Base-by-base conservation (phyloP, 805 yeast species). In the Saitoella complicata region DNA sequence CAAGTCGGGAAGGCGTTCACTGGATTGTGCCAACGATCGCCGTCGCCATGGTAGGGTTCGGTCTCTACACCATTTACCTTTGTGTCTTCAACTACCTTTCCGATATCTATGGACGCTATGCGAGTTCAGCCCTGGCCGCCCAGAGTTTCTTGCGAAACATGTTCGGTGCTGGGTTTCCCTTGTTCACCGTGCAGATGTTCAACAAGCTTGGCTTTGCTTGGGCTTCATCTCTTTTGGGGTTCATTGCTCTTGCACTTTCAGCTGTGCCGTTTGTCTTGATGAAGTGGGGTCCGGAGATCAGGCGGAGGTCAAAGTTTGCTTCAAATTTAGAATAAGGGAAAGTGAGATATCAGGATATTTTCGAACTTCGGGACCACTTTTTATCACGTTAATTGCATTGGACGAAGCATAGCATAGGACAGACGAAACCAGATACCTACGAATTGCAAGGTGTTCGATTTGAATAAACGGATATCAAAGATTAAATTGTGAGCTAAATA, bases 41-140 rank as follows among this genome's bases (percentile, higher is more conserved):
- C 2, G 67, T 76, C 11, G 70, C 64, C 4, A 61, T 80, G 29
- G 77, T 76, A 56, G 78, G 78, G 1, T 69, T 71, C 53, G 75
- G 75, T 1, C 58, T 77, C 37, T 70, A 76, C 46, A 72, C 76
- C 4, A 75, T 76, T n/a, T 80, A 80, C 61, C 81, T 75, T 52
- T 67, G 76, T n/a, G 70, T 75, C 47, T 60, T 81, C 53, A 81
- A 77, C 60, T 82, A 82, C 59, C 68, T 82, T 56, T 68, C 82
- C 53, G 93, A 82, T 58, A 66, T 77, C 31, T 82, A 82, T 58
- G 65, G 72, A 52, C 60, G 66, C 11, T 63, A 53, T 34, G 79
- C 83, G 31, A 93, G 93, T 0, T 76, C 85, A 9, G 85, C 87
- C 2, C 59, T 84, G 46, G 93, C 93, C 35, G 94, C 94, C 6